Evolutionary conservation across 2,329 filamentous ascomycete species (phyloP).

Genomic region (Exophiala aquamarina): DNA sequence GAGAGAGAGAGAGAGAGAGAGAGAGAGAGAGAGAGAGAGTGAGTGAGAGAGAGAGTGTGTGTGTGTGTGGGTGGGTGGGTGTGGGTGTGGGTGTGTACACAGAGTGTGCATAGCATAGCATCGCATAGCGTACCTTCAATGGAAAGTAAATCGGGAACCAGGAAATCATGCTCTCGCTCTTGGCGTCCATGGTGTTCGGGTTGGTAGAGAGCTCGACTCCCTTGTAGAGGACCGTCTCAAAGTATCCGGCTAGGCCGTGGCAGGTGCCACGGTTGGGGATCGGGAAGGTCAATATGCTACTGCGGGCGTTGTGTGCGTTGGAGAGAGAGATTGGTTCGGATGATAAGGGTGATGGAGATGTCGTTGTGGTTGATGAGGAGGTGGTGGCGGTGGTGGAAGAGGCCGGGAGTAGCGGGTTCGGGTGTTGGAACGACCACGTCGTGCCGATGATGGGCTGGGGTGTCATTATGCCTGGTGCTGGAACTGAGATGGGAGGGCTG

Average conservation of each 20-base stretch:
- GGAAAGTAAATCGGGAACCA: slow-evolving; percentile 99
- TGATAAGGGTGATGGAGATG: slow-evolving; percentile 29
- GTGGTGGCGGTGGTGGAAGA: slow-evolving; percentile 42
- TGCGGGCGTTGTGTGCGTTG: slow-evolving; percentile 89
- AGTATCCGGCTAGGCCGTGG: slow-evolving; percentile 91
- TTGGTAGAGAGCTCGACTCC: slow-evolving; percentile 69
- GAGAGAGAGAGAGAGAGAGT: slow-evolving; percentile 1
- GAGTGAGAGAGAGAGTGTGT: not conserved
- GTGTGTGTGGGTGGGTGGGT: no score
- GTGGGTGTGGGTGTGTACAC: no score
- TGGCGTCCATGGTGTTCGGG: slow-evolving; percentile 84
- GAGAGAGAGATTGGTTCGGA: slow-evolving; percentile 13
- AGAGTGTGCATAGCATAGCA: slow-evolving; percentile 2
- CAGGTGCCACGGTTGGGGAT: slow-evolving; percentile 77
- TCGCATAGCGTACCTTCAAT: slow-evolving; percentile 70
- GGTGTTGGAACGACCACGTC: slow-evolving; percentile 44
- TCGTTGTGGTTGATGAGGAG: slow-evolving; percentile 40
- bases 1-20: not conserved
- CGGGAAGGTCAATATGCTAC: slow-evolving; percentile 74
- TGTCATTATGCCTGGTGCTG: no score
- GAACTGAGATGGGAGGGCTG: no score
- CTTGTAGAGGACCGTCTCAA: slow-evolving; percentile 89
- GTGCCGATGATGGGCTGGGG: slow-evolving; percentile 40
- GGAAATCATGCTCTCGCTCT: slow-evolving; percentile 97
- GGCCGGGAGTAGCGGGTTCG: slow-evolving; percentile 31